Percentiles rank a stretch among this genome's conserved stretches.
These are phyloP conservation scores for Trichoderma sp. DNA, from an alignment of 2,329 filamentous ascomycete genomes.

Conservation along the genomic window DNA sequence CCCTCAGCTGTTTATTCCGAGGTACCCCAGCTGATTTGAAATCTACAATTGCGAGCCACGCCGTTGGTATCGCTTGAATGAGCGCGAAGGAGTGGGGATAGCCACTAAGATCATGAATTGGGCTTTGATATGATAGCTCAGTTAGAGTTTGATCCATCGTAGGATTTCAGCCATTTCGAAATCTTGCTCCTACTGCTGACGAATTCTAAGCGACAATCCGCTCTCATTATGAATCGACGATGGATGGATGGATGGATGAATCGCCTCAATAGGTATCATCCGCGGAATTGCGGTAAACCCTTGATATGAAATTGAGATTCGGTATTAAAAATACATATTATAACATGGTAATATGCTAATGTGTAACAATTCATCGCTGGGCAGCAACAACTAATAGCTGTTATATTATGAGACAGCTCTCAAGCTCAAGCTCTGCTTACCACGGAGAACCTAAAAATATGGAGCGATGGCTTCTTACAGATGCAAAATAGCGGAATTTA, in stretches of 20 bases:
- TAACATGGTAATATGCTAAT: background rate
- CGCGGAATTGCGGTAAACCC: background rate
- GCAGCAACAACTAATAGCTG: background rate
- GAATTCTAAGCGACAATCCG: background rate
- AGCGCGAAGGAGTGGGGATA: background rate
- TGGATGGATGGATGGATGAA: background rate
- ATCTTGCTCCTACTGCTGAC: background rate
- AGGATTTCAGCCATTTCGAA: background rate
- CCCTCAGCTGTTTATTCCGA: background rate
- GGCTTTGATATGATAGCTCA: background rate
- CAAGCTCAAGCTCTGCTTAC: background rate
- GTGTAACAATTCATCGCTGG: background rate
- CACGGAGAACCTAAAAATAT: background rate
- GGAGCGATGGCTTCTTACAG: background rate
- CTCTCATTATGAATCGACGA: background rate
- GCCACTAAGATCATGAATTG: background rate
- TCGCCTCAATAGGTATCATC: background rate
- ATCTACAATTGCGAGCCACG: background rate
- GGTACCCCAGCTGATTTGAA: constrained; percentile 4
- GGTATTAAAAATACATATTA: background rate
- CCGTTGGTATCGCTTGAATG: background rate
- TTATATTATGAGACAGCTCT: background rate
- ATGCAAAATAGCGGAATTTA: background rate
- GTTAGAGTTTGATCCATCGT: background rate
- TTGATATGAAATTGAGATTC: background rate